Base-by-base conservation (phyloP, 1,284 basidiomycete species). In the Coriolopsis trogii region DNA sequence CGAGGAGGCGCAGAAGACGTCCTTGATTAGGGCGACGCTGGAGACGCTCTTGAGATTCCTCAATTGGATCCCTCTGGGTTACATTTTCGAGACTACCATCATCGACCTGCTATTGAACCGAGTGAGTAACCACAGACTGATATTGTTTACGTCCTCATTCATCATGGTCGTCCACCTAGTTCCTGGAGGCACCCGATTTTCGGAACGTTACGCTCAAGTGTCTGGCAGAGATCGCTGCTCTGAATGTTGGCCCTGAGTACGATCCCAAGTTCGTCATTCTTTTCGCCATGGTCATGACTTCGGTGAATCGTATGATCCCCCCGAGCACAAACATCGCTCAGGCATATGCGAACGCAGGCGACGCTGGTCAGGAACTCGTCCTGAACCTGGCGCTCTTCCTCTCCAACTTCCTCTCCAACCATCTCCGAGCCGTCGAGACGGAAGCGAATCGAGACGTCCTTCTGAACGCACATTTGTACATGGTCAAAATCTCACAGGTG, bases 41-140 rank as follows among this genome's bases (percentile, higher is more conserved):
- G 96, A 99, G 72, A 99, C 97, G 0, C 80, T 99, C 36, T 79
- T 99, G 54, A 82, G 95, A 52, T 99, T 99, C 82, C 77, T 99
- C 64, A 98, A 98, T 73, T 99, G 97, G 97, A 99, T 99, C 67
- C 97, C 97, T 41, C 78, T 99, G 39, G 97, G 96, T 23, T 99
- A 96, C 72, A 98, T 99, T 63, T 99, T 99, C 63, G 97, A 99
- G 76, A 99, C 97, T 1, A 93, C 91, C 43, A 91, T 99, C 65
- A 98, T 99, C 63, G 97, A 99, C 74, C 82, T 93, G 53, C 80
- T 99, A 20, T 82, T 99, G 43, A 88, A 86, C 63, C 82, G 94
- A 63, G 93, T 93, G 71, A 70, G 89, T 80, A 12, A n/a, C n/a
- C 18, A 13, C 24, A 3, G 21, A 10, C 2, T 23, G 18, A 21